A percentile compares a stretch with the other conserved stretches of the same genome.
Evolutionary conservation across 495 filamentous ascomycete species (phyloP).

Genomic region (Mytilinidion resinicola): DNA sequence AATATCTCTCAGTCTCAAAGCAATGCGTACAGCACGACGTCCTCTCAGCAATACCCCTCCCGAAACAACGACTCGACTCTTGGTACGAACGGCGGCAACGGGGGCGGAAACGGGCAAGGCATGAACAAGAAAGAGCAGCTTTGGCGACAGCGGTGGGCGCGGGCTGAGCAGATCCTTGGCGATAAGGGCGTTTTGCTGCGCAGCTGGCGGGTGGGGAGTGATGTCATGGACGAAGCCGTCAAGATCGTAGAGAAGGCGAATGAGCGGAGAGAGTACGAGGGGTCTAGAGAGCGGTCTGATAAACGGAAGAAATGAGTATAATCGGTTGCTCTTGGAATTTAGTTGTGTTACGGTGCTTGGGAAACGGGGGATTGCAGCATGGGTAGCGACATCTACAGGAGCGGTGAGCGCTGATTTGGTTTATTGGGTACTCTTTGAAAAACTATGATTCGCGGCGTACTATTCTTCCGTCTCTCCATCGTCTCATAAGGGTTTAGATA

Average conservation of each 20-base stretch:
- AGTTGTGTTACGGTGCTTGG: too few relatives aligned
- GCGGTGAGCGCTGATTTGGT: too few relatives aligned
- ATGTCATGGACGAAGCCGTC: constrained; percentile 52
- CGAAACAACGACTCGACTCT: constrained; percentile 12
- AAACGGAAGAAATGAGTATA: too few relatives aligned
- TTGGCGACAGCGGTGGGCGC: constrained; percentile 73
- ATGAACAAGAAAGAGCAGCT: constrained; percentile 74
- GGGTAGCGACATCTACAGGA: too few relatives aligned
- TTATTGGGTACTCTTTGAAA: too few relatives aligned
- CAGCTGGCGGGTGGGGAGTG: constrained; percentile 79
- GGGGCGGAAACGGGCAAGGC: constrained; percentile 8
- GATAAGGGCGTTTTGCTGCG: constrained; percentile 64
- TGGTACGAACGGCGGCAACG: constrained; percentile 12
- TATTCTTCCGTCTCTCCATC: too few relatives aligned
- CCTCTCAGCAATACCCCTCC: constrained; percentile 3
- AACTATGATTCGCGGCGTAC: too few relatives aligned
- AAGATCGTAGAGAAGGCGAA: constrained; percentile 14
- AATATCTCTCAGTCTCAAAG: constrained; percentile 6
- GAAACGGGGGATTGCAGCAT: too few relatives aligned
- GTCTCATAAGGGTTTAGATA: too few relatives aligned
- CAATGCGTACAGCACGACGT: constrained; percentile 13
- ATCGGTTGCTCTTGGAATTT: too few relatives aligned
- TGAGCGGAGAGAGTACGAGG: constrained; percentile 23
- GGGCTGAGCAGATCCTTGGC: constrained; percentile 64
- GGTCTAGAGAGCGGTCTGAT: constrained; percentile 14